A percentile compares a stretch with the other conserved stretches of the same genome.
These are phyloP conservation scores for Eucalyptus curtisii DNA, from an alignment of 345 rosid species.

Conservation along the genomic window DNA sequence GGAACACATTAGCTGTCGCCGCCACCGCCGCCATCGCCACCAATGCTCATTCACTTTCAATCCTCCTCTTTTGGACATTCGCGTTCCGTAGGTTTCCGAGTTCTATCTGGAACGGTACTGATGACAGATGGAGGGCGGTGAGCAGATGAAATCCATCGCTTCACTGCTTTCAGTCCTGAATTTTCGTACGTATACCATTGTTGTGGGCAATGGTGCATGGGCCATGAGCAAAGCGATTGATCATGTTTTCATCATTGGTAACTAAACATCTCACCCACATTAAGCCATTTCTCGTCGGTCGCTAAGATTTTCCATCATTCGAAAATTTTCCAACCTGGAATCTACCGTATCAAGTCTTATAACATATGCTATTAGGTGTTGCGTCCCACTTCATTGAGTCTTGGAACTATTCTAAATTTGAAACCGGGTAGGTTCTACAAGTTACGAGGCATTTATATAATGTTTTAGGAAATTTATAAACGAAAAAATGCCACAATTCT, in stretches of 20 bases:
- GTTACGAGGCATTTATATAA: neutral
- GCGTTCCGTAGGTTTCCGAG: neutral
- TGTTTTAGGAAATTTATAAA: neutral
- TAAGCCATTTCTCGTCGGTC: neutral
- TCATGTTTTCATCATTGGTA: slow-evolving; percentile 68
- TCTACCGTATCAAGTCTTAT: neutral
- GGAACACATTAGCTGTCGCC: neutral
- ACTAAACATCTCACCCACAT: neutral
- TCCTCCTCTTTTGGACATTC: neutral
- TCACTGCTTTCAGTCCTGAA: slow-evolving; percentile 46
- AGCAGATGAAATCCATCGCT: slow-evolving; percentile 35
- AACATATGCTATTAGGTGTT: neutral
- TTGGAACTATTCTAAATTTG: neutral
- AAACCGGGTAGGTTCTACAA: neutral
- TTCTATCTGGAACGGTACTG: neutral
- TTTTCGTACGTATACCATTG: slow-evolving; percentile 52
- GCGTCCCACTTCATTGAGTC: neutral
- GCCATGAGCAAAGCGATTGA: slow-evolving; percentile 61
- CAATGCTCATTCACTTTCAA: neutral
- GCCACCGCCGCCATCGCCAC: neutral
- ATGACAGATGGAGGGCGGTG: slow-evolving; percentile 28
- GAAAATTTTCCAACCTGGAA: neutral
- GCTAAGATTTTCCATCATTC: neutral
- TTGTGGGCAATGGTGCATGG: slow-evolving; percentile 72
- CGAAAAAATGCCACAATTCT: neutral